Evolutionary conservation across 2,329 filamentous ascomycete genomes (phyloP).

Genomic region (Aspergillus uvarum): DNA sequence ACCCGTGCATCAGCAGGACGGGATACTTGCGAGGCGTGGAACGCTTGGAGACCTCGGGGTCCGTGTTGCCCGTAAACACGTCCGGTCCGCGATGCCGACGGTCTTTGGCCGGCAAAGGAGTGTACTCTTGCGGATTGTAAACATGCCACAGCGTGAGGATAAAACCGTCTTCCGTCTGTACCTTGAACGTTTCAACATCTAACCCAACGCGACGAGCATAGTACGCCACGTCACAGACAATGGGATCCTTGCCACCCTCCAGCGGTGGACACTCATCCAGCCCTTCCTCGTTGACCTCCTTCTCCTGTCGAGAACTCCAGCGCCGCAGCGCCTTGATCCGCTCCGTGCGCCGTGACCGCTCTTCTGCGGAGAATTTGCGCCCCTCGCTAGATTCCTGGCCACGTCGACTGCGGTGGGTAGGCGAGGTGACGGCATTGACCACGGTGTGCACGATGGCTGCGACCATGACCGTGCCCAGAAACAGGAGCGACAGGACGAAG

Average conservation of each 20-base stretch:
- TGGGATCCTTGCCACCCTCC: constrained; percentile 75
- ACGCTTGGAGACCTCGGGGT: constrained; percentile 22
- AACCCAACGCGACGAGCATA: constrained; percentile 86
- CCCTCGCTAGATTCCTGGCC: constrained; percentile 59
- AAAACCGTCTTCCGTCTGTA: constrained; percentile 93
- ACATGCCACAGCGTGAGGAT: constrained; percentile 87
- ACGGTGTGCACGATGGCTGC: constrained; percentile 71
- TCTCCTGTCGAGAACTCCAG: constrained; percentile 57
- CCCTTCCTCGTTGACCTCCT: constrained; percentile 40
- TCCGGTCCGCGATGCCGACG: constrained; percentile 57
- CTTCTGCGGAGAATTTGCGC: constrained; percentile 73
- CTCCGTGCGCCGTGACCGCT: constrained; percentile 58
- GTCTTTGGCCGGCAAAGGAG: constrained; percentile 49
- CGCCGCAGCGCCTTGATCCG: constrained; percentile 59
- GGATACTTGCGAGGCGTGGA: constrained; percentile 58
- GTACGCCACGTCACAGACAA: constrained; percentile 77
- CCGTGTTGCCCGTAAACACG: constrained; percentile 55
- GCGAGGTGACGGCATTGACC: constrained; percentile 54
- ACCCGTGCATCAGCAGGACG: constrained; percentile 80
- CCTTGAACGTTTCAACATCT: constrained; percentile 77
- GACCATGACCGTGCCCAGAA: constrained; percentile 72
- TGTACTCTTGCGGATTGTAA: constrained; percentile 76
- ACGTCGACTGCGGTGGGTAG: constrained; percentile 53
- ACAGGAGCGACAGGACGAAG: constrained; percentile 73
- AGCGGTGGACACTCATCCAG: constrained; percentile 64